Percentiles rank a stretch among this genome's conserved stretches.
These are phyloP conservation scores for Lachnellula suecica DNA, from an alignment of 2,329 filamentous ascomycete genomes.

Conservation along the genomic window DNA sequence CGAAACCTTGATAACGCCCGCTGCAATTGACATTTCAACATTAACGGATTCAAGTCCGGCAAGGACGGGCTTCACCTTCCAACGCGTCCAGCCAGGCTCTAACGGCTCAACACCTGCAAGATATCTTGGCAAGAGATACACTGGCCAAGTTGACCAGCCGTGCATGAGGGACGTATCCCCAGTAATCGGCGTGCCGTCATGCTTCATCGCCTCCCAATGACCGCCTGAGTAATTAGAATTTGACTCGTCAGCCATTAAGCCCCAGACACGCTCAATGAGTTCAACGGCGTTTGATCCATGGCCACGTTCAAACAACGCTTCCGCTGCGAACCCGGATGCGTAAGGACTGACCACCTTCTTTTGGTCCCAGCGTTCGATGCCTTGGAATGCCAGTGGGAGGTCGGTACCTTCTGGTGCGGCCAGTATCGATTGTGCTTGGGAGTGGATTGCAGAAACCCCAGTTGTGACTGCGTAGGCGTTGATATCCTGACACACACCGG, in stretches of 20 bases:
- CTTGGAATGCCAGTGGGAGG: conserved; percentile 17
- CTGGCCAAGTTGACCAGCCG: conserved; percentile 25
- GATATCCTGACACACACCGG: conserved; percentile 21
- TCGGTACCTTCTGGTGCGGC: conserved; percentile 4
- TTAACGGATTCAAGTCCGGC: conserved; percentile 15
- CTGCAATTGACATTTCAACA: conserved; percentile 12
- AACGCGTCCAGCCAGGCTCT: conserved; percentile 18
- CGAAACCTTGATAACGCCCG: conserved; percentile 13
- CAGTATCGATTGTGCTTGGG: conserved; percentile 3
- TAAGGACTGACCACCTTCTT: conserved; percentile 22
- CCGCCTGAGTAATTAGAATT: conserved; percentile 22
- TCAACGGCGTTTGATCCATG: conserved; percentile 13
- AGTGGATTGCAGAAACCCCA: conserved; percentile 13
- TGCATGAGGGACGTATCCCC: conserved; percentile 24
- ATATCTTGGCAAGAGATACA: conserved; percentile 22
- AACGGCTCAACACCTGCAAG: conserved; percentile 19
- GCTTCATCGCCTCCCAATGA: conserved; percentile 25
- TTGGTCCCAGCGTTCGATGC: conserved; percentile 15
- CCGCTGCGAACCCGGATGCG: conserved; percentile 20
- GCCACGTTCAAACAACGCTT: conserved; percentile 15
- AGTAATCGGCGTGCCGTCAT: conserved; percentile 13
- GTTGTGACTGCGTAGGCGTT: conserved; percentile 19
- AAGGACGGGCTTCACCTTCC: conserved; percentile 20
- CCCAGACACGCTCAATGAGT: conserved; percentile 21
- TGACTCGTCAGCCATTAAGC: conserved; percentile 19